Evolutionary conservation across 257 asterid species (phyloP).

Genomic region (Gynochthodes officinalis): DNA sequence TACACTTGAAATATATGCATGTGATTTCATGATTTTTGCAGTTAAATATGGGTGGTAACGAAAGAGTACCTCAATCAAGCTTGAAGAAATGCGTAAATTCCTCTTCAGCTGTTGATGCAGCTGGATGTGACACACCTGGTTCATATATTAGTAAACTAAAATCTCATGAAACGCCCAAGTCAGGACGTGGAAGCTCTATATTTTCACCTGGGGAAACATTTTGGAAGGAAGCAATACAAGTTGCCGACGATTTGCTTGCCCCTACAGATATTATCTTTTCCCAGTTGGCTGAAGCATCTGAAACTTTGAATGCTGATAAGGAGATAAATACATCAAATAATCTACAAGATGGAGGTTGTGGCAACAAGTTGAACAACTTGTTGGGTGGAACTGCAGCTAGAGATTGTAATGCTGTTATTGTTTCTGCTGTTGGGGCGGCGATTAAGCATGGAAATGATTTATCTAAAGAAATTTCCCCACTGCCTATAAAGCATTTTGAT

Average conservation of each 20-base stretch:
- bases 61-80: slow-evolving; percentile 46
- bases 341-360: slow-evolving; percentile 36
- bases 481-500: slow-evolving; percentile 95
- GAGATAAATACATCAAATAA: slow-evolving; percentile 36
- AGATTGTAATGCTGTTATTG: slow-evolving; percentile 31
- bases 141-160: slow-evolving; percentile 29
- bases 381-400: slow-evolving; percentile 22
- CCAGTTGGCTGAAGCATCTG: slow-evolving; percentile 33
- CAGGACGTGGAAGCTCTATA: slow-evolving; percentile 65
- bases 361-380: slow-evolving; percentile 21
- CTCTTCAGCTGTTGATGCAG: slow-evolving; percentile 28
- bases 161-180: slow-evolving; percentile 61
- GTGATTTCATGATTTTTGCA: slow-evolving; percentile 33
- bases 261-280: slow-evolving; percentile 39
- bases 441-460: slow-evolving; percentile 46
- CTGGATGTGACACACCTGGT: slow-evolving; percentile 60
- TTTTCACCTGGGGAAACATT: slow-evolving; percentile 96
- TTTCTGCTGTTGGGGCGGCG: slow-evolving; percentile 39
- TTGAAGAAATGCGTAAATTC: slow-evolving; percentile 64
- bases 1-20: not conserved
- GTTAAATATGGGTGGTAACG: slow-evolving; percentile 35
- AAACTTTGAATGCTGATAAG: slow-evolving; percentile 34
- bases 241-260: slow-evolving; percentile 77
- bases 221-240: slow-evolving; percentile 92
- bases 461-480: slow-evolving; percentile 65